Evolutionary conservation across 1,139 yeast species (phyloP).

Genomic region (Yarrowia galli): DNA sequence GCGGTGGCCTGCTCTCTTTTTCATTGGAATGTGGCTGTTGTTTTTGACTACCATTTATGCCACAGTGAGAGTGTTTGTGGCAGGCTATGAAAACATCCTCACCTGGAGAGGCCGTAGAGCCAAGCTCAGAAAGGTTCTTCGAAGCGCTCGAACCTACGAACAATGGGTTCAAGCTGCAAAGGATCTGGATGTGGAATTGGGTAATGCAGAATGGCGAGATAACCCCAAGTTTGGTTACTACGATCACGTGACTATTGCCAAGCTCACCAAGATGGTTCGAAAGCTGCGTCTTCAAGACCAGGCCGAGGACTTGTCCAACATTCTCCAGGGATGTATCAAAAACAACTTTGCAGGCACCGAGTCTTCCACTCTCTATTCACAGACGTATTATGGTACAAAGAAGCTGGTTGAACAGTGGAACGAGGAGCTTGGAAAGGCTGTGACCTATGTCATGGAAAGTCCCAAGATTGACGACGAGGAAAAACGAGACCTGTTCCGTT

Average conservation of each 20-base stretch:
- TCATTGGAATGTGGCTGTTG: conserved; percentile 62
- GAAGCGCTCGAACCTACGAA: conserved; percentile 59
- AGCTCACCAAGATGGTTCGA: conserved; percentile 59
- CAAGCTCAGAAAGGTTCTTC: conserved; percentile 58
- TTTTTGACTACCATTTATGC: conserved; percentile 61
- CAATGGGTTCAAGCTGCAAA: conserved; percentile 72
- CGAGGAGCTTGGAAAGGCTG: conserved; percentile 58
- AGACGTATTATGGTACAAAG: conserved; percentile 79
- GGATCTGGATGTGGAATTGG: conserved; percentile 63
- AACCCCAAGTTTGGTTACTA: conserved; percentile 71
- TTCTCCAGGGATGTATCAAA: conserved; percentile 72
- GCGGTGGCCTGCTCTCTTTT: conserved; percentile 69
- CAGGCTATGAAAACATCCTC: conserved; percentile 63
- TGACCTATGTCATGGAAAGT: conserved; percentile 57
- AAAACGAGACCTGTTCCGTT: conserved; percentile 64
- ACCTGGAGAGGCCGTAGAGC: conserved; percentile 66
- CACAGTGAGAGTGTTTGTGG: conserved; percentile 65
- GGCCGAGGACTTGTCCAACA: conserved; percentile 59
- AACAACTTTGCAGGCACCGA: conserved; percentile 82
- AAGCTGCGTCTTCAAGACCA: conserved; percentile 51
- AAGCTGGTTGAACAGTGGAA: conserved; percentile 64
- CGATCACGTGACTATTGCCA: conserved; percentile 66
- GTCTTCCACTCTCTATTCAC: conserved; percentile 73
- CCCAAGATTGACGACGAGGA: conserved; percentile 52
- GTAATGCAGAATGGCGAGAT: conserved; percentile 68